Evolutionary conservation across 2,329 filamentous ascomycete genomes (phyloP).

Genomic region (Tolypocladium tundrense): DNA sequence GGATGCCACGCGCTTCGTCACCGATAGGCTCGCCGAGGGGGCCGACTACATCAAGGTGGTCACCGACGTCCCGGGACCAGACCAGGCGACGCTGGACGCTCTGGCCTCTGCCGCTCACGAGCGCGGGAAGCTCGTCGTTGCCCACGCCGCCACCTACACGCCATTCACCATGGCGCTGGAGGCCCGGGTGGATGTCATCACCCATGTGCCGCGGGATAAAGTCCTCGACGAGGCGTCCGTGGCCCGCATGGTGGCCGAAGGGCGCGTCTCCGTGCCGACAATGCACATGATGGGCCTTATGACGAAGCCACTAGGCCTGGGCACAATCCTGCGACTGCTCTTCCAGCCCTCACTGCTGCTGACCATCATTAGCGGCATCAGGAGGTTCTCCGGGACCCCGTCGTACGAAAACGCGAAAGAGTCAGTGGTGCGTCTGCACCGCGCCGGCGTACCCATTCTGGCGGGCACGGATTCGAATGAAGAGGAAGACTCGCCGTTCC

Average conservation of each 20-base stretch:
- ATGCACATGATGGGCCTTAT: constrained; percentile 5
- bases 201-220: constrained; percentile 16
- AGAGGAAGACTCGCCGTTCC: constrained; percentile 3
- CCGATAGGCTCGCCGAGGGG: not conserved
- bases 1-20: not conserved
- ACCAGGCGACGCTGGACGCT: constrained; percentile 12
- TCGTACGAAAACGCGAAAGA: not conserved
- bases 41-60: constrained; percentile 18
- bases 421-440: constrained; percentile 11
- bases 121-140: constrained; percentile 12
- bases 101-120: constrained; percentile 12
- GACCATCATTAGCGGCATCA: not conserved
- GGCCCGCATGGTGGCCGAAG: constrained; percentile 6
- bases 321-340: constrained; percentile 5
- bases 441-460: constrained; percentile 17
- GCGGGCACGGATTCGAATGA: constrained; percentile 19
- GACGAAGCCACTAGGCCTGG: not conserved
- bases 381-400: not conserved
- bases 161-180: constrained; percentile 13
- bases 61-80: constrained; percentile 9
- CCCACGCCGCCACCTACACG: constrained; percentile 13
- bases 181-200: constrained; percentile 16
- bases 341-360: constrained; percentile 8
- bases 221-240: constrained; percentile 10
- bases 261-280: constrained; percentile 15